Evolutionary conservation across 2,329 filamentous ascomycete genomes (phyloP), one percentile per base, ranked within the genome.

Genomic region (Ophiostoma perfectum): DNA sequence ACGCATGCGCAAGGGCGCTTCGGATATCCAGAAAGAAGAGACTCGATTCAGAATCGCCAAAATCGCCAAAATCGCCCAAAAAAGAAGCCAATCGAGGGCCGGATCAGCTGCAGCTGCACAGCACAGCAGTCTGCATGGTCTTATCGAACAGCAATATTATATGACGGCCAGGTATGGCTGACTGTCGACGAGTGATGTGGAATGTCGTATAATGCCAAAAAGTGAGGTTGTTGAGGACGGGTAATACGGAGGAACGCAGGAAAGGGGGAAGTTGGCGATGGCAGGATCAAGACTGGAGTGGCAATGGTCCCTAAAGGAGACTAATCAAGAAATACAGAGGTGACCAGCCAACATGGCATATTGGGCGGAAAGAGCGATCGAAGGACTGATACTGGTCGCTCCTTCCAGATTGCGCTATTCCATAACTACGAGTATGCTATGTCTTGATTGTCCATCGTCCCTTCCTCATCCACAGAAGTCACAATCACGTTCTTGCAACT

Each of bases 211-310:
- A 18, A 14, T 38, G 27, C 55, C 55, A 38, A 38, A 60, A 63
- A 2, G 39, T 42, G 60, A 63, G 16, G 38, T 41, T 63, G 60
- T 63, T 5, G 60, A 62, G 36, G 16, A 6, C 4, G 60, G 39
- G 7, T 18, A 6, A 18, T 9, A 18, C 4, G 39, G 39, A 4
- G 60, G 39, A 18, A 44, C n/a, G 41, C 58, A 62, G 6, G 38
- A 62, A n/a, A 41, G 42, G 38, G 60, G 55, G 55, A 60, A 44
- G 16, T 18, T 63, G 38, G 60, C 39, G 55, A 63, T 62, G 58
- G 39, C 60, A 63, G 38, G 58, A 41, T 62, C n/a, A 14, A n/a
- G 58, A 14, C 2, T 16, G 55, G 7, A 41, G 36, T 42, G 42
- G 39, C 39, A 42, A 9, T 5, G 55, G 9, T 7, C 36, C 60